Evolutionary conservation across 176 grass and related monocot species (phyloP), one percentile per base, ranked within the genome.

Genomic region (Rhynchospora breviuscula): DNA sequence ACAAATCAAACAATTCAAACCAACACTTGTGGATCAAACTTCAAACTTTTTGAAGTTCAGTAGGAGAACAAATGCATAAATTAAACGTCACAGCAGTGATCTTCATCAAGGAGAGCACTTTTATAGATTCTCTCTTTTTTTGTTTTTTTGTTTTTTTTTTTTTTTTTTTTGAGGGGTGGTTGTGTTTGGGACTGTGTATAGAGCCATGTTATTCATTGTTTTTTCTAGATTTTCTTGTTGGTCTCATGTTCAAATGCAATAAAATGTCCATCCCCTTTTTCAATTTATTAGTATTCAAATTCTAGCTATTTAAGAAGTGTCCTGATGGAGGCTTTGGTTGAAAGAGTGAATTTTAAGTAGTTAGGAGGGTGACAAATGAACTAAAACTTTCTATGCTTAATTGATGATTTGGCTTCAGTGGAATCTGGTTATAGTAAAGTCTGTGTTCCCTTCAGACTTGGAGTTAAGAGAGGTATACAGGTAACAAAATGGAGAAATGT

Each of bases 31-130:
- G 6, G 66, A 76, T 15, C 53, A 40, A 58, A 46, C 80, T 48
- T 43, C 29, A 46, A 49, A 80, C 44, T 69, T 54, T 45, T 74
- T 76, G 63, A 53, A 60, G 47, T 83, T 33, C 79, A 52, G 58
- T 45, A 54, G 31, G 45, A 31, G 63, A 57, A 81, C 18, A 6
- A 31, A 62, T 54, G 53, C 45, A 70, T 54, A 84, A 23, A 9
- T 59, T 23, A 33, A 31, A 22, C 29, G 40, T 72, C 66, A 31
- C 18, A 25, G 17, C 62, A 21, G 35, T 25, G 48, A 40, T 12
- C 12, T 7, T 0, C 25, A 26, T 33, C 33, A 10, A 21, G 47
- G 12, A 81, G 77, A 53, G 14, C 14, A 53, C 23, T 31, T 46
- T 44, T 51, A 70, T 84, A 35, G 67, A 58, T 58, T 68, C 7